phyloP scores from a whole-genome alignment of 2,329 filamentous ascomycete genomes.

The Alternaria alternata region DNA sequence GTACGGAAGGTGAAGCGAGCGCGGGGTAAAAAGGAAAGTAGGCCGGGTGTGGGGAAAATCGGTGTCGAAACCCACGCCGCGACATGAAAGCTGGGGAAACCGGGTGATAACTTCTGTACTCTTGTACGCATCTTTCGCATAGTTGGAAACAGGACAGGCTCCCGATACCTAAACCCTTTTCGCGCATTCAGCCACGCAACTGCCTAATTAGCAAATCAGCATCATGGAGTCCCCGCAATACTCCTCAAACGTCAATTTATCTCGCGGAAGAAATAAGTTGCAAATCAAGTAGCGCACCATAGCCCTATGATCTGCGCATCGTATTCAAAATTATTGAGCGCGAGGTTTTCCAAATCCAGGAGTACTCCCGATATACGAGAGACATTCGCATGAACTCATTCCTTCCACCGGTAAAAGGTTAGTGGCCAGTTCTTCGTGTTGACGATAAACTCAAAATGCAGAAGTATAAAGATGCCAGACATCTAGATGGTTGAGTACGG shows the following conservation, averaged over 20 bases:
- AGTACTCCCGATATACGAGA: conserved; percentile 4
- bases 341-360: conserved; percentile 6
- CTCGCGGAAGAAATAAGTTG: conserved; percentile 9
- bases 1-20: conserved; percentile 18
- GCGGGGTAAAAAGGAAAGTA: conserved; percentile 20
- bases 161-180: neutral
- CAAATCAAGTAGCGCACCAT: neutral
- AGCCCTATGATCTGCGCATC: neutral
- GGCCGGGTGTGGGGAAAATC: conserved; percentile 18
- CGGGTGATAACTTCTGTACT: neutral
- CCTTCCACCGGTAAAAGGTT: conserved; percentile 14
- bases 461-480: neutral
- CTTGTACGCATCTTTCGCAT: neutral
- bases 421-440: neutral
- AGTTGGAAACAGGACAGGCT: neutral
- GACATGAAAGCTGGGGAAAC: neutral
- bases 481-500: neutral
- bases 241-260: conserved; percentile 6
- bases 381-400: neutral
- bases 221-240: neutral
- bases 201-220: neutral
- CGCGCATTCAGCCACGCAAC: neutral
- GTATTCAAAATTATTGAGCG: neutral
- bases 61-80: neutral
- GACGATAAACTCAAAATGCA: neutral